phyloP scores from a whole-genome alignment of 352 stramenopile genomes.

The Phytopythium aichiense region DNA sequence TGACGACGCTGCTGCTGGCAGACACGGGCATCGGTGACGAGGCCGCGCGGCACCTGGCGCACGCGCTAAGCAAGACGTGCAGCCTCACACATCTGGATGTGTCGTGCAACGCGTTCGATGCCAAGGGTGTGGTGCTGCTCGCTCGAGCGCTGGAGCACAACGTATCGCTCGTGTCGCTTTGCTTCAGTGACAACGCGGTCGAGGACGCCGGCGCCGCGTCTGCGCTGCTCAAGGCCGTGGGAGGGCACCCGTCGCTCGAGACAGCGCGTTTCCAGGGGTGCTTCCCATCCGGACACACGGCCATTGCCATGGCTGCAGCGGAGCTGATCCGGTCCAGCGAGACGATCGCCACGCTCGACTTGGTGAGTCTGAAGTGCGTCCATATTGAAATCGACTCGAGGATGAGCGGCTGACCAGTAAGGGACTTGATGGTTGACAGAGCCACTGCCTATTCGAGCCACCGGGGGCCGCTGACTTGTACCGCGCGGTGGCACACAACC shows the following conservation, averaged over 20 bases:
- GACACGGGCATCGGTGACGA: conserved; percentile 62
- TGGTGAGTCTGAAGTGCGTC: conserved; percentile 25
- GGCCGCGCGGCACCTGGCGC: conserved; percentile 32
- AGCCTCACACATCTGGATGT: conserved; percentile 55
- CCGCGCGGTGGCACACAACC: conserved; percentile 41
- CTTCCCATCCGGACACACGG: conserved; percentile 26
- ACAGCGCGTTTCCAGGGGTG: conserved; percentile 55
- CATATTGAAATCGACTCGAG: background rate
- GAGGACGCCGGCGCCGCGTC: conserved; percentile 26
- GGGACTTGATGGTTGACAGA: conserved; percentile 22
- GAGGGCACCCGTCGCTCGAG: conserved; percentile 29
- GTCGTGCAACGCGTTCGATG: conserved; percentile 41
- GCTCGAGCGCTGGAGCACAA: conserved; percentile 47
- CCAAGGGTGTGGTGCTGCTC: conserved; percentile 31
- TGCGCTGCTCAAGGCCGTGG: conserved; percentile 31
- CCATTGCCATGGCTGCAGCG: conserved; percentile 25
- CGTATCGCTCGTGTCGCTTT: conserved; percentile 34
- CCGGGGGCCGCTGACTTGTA: conserved; percentile 61
- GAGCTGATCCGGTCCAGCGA: conserved; percentile 21
- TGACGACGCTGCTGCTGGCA: conserved; percentile 49
- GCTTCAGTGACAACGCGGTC: conserved; percentile 62
- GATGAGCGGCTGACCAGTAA: background rate
- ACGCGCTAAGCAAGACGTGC: conserved; percentile 40
- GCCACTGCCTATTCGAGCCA: conserved; percentile 54
- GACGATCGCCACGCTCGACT: conserved; percentile 41